Base-by-base conservation (phyloP, 805 yeast genomes). In the Yamadazyma endophytica region DNA sequence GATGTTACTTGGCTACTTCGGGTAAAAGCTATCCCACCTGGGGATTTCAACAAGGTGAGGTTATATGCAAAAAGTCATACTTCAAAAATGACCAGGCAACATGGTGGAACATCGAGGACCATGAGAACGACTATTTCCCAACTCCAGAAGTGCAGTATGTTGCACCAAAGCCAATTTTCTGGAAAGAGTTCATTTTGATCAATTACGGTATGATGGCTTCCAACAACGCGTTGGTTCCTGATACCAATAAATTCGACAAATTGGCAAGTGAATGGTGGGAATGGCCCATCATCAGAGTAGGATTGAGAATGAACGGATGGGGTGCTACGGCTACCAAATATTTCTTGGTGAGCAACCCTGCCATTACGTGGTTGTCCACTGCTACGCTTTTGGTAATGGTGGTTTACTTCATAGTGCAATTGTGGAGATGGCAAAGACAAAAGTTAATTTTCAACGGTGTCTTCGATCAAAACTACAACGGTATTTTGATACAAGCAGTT, bases 181-280 rank as follows among this genome's bases (percentile, higher is more conserved):
- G 82, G 68, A 79, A 81, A 37, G 92, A 84, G 57, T 84, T 84
- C 42, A 55, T 83, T 22, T 76, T 81, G 47, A 65, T 82, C 40
- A 84, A 84, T 51, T 76, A 81, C 50, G 92, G 90, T 2, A 84
- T 84, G 95, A 83, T 83, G 78, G 84, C 90, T 6, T 79, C 90
- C 9, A 84, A 84, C 53, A 84, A 82, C 47, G 94, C 90, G 0
- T 66, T 84, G 46, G 72, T 84, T 18, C 90, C 92, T 6, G 94
- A 84, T 51, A 61, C 67, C 2, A 92, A 84, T 47, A 83, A 82
- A 47, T 74, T 64, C 42, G 95, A 84, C 50, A 72, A 70, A 35
- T 61, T 84, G 37, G 79, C 88, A 1, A 80, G 90, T 11, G 56
- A 68, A 34, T 83, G 85, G 55, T 84, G 92, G 90, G 84, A 84